Evolutionary conservation across 2,329 filamentous ascomycete genomes (phyloP).

Genomic region (Knufia petricola): DNA sequence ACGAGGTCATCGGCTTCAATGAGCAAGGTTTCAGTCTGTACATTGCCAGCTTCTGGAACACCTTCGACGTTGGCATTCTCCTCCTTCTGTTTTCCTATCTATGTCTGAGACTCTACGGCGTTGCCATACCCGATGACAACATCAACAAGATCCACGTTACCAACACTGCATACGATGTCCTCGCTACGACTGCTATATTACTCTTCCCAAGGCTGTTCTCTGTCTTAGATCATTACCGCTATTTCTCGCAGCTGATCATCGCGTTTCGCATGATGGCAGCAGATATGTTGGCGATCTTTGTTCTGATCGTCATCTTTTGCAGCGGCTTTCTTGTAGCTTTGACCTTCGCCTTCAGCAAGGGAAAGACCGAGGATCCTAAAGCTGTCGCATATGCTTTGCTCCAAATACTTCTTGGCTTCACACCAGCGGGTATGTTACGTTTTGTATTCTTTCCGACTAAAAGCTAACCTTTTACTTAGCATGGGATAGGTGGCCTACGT

Average conservation of each 20-base stretch:
- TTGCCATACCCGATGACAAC: slow-evolving; percentile 59
- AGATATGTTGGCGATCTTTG: slow-evolving; percentile 73
- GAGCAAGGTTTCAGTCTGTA: slow-evolving; percentile 95
- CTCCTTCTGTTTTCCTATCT: slow-evolving; percentile 82
- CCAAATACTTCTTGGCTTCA: slow-evolving; percentile 92
- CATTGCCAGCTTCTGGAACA: slow-evolving; percentile 96
- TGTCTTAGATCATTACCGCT: slow-evolving; percentile 86
- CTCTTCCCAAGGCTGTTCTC: slow-evolving; percentile 87
- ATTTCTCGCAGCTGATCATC: slow-evolving; percentile 89
- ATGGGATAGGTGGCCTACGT: slow-evolving; percentile 78
- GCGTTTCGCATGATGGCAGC: slow-evolving; percentile 90
- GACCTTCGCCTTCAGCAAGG: slow-evolving; percentile 64
- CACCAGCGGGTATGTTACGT: too few relatives aligned
- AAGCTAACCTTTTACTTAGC: too few relatives aligned
- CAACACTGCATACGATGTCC: slow-evolving; percentile 82
- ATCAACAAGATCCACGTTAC: slow-evolving; percentile 60
- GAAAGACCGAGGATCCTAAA: slow-evolving; percentile 54
- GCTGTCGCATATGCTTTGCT: slow-evolving; percentile 85
- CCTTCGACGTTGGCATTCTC: slow-evolving; percentile 85
- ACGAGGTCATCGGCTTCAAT: slow-evolving; percentile 91
- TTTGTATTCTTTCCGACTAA: too few relatives aligned
- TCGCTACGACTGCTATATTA: slow-evolving; percentile 81
- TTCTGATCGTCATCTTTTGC: slow-evolving; percentile 76
- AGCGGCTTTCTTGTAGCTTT: slow-evolving; percentile 96
- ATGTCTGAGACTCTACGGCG: slow-evolving; percentile 76